Evolutionary conservation across 73 alveolate genomes (phyloP).

Genomic region (Tetrahymena elliotti): DNA sequence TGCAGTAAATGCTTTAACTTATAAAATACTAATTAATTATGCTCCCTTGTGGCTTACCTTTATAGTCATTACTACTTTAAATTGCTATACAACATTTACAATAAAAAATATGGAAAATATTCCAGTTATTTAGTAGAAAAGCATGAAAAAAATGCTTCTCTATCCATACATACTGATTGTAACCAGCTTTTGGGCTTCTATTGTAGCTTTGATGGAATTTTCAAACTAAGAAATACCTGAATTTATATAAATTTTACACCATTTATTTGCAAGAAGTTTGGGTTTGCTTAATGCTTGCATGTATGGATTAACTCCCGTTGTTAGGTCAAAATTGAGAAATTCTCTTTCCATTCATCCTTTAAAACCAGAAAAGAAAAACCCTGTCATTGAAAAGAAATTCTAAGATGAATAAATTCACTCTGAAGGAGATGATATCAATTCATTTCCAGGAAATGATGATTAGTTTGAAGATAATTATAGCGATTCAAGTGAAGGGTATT

Average conservation of each 20-base stretch:
- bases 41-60: neutral
- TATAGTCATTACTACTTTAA: neutral
- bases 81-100: neutral
- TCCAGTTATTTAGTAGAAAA: neutral
- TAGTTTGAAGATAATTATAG: neutral
- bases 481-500: neutral
- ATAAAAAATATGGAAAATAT: neutral
- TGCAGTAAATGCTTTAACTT: neutral
- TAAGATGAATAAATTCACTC: neutral
- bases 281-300: neutral
- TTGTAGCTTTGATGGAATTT: neutral
- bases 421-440: neutral
- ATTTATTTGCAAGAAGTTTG: neutral
- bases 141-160: neutral
- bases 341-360: neutral
- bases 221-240: neutral
- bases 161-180: neutral
- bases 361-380: neutral
- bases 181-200: neutral
- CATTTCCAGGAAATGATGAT: neutral
- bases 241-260: neutral
- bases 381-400: neutral
- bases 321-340: neutral
- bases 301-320: neutral
- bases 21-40: neutral